Conservation (phyloP, 164 flowering plant species). For the Magnolia kwangsiensis region DNA sequence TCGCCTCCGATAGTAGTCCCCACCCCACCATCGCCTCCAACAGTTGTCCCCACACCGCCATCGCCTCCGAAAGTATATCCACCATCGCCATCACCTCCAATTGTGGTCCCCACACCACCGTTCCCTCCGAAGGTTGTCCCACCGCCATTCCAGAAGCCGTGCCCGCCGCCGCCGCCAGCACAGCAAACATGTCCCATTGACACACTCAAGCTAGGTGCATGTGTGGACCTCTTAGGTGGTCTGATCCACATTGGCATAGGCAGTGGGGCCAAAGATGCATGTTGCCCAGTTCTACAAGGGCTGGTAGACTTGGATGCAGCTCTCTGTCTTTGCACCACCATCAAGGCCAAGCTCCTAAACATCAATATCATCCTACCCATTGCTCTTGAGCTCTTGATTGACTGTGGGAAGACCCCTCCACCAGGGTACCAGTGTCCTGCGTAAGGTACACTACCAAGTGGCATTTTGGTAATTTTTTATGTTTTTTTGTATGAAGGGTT, state of each 20-base stretch:
- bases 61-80: not conserved
- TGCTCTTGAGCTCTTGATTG: conserved; percentile 54
- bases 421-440: conserved; percentile 53
- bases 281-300: conserved; percentile 64
- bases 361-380: conserved; percentile 47
- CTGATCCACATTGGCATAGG: conserved; percentile 56
- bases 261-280: conserved; percentile 31
- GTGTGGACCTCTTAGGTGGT: conserved; percentile 65
- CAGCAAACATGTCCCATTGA: conserved; percentile 60
- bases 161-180: conserved; percentile 7
- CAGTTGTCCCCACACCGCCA: conserved; percentile 3
- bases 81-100: not conserved
- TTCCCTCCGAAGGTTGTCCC: conserved; percentile 7
- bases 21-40: conserved; percentile 25
- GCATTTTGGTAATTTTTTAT: not conserved
- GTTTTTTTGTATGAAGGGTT: too few species aligned
- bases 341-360: conserved; percentile 54
- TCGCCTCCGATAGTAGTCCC: conserved; percentile 9
- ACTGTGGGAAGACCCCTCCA: conserved; percentile 65
- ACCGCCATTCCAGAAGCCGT: not conserved
- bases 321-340: conserved; percentile 63
- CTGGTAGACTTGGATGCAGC: conserved; percentile 63
- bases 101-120: not conserved
- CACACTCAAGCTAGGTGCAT: conserved; percentile 57
- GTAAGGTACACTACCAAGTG: conserved; percentile 9